A percentile compares a stretch with the other conserved stretches of the same genome.
These are phyloP conservation scores for Cercospora sojina DNA, from an alignment of 2,329 filamentous ascomycete species.

Conservation along the genomic window DNA sequence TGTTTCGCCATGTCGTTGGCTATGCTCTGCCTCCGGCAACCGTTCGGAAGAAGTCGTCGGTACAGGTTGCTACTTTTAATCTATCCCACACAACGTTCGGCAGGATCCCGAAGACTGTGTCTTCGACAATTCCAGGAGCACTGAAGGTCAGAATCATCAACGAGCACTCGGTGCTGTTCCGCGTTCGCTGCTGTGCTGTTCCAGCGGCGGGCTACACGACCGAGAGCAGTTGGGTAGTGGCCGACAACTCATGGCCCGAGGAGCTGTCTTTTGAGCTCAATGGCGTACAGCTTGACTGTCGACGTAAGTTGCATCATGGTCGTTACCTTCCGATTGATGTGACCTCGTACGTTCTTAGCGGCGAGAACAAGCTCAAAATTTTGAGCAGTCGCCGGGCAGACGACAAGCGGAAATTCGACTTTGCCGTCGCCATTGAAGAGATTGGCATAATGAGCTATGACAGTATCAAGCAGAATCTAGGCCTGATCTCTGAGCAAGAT, in stretches of 20 bases:
- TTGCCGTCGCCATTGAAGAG: slow-evolving; percentile 68
- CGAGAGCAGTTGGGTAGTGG: slow-evolving; percentile 60
- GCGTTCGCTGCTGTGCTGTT: slow-evolving; percentile 64
- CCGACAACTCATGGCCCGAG: slow-evolving; percentile 69
- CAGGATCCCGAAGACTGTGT: slow-evolving; percentile 38
- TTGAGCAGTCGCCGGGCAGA: slow-evolving; percentile 46
- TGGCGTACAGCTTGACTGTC: slow-evolving; percentile 51
- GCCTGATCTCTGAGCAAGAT: slow-evolving; percentile 43
- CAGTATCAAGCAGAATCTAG: slow-evolving; percentile 40
- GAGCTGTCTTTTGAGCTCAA: slow-evolving; percentile 71
- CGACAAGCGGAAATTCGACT: slow-evolving; percentile 43
- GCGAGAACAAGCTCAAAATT: slow-evolving; percentile 63
- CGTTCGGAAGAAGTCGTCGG: slow-evolving; percentile 36
- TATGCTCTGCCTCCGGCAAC: slow-evolving; percentile 52
- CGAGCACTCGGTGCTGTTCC: slow-evolving; percentile 61
- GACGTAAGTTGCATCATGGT: slow-evolving; percentile 69
- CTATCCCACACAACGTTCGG: slow-evolving; percentile 43
- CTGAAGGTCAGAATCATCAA: slow-evolving; percentile 39
- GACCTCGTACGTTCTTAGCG: slow-evolving; percentile 58
- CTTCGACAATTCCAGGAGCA: slow-evolving; percentile 32
- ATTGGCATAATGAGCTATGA: slow-evolving; percentile 55
- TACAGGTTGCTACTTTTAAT: slow-evolving; percentile 50
- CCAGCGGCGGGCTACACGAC: slow-evolving; percentile 35
- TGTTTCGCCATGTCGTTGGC: slow-evolving; percentile 59
- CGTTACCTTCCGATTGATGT: slow-evolving; percentile 76